Base-by-base conservation (phyloP, 805 yeast species). In the Ogataea neopini region DNA sequence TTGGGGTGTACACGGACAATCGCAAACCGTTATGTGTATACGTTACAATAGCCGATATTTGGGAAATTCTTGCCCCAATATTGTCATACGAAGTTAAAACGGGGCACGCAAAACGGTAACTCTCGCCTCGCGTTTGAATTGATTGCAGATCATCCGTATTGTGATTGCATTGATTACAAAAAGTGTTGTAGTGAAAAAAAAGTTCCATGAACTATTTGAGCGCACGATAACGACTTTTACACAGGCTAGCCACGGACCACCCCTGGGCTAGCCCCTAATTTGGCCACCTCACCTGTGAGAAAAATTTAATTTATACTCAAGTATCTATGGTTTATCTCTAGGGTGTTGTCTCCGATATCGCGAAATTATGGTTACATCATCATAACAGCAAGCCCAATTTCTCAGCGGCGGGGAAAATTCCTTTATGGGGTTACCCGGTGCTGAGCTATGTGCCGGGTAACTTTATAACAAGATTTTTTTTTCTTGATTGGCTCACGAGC, bases 391-490 rank as follows among this genome's bases (percentile, higher is more conserved):
- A 30, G 40, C 40, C 40, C 40, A 20, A 6, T 37, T 37, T 23
- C 30, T 19, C 20, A 7, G 40, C 29, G 40, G 40, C 37, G 22
- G 36, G 17, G 20, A n/a, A n/a, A n/a, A n/a, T n/a, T n/a, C n/a
- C n/a, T n/a, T n/a, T n/a, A n/a, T n/a, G n/a, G n/a, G 26, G 40
- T 36, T 36, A 36, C 40, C 40, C 40, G 40, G 40, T 13, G 30
- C 17, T n/a, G 8, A 30, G 34, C 18, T 30, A 15, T 15, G 11
- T n/a, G 14, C 41, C 42, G 42, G 42, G 42, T 39, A 39, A 26
- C 42, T 26, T 9, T 25, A n/a, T 18, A 9, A 25, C 14, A 11
- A 32, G 33, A 14, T 18, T 15, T 11, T 26, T 15, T 18, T 26
- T 8, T 28, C 23, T 26, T 39, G 42, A 39, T 39, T 39, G 42